phyloP scores from a whole-genome alignment of 2,329 filamentous ascomycete species.

The Cladosporium sp. region DNA sequence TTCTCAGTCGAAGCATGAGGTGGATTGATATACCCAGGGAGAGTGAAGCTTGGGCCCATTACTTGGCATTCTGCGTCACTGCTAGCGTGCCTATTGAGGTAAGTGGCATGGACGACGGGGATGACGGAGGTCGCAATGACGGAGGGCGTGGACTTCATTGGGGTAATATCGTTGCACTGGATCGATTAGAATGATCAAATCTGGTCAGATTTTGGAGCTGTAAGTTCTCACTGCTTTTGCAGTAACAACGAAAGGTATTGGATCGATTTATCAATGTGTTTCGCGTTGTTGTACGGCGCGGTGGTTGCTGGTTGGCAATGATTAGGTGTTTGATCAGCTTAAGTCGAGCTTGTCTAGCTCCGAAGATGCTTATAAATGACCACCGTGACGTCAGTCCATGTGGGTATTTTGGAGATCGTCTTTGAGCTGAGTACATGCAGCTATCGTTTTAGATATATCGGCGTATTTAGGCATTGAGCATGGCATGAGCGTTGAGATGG shows the following conservation, averaged over 20 bases:
- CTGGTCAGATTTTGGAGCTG: background rate
- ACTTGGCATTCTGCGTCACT: background rate
- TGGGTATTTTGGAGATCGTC: background rate
- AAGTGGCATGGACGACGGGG: background rate
- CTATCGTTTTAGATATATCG: background rate
- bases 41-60: background rate
- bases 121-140: background rate
- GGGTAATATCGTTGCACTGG: background rate
- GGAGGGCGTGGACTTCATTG: background rate
- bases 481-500: background rate
- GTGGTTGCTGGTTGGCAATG: background rate
- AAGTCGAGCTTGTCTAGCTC: background rate
- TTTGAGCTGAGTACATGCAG: background rate
- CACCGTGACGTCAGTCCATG: background rate
- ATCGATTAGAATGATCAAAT: background rate
- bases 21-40: background rate
- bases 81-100: background rate
- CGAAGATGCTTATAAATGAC: background rate
- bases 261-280: background rate
- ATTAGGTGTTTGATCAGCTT: background rate
- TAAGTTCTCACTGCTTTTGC: background rate
- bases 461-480: background rate
- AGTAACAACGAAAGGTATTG: background rate
- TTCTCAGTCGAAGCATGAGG: too few species aligned
- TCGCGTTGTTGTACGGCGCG: background rate